Evolutionary conservation across 208 protist genomes (phyloP).

Genomic region (Tritrichomonas foetus): DNA sequence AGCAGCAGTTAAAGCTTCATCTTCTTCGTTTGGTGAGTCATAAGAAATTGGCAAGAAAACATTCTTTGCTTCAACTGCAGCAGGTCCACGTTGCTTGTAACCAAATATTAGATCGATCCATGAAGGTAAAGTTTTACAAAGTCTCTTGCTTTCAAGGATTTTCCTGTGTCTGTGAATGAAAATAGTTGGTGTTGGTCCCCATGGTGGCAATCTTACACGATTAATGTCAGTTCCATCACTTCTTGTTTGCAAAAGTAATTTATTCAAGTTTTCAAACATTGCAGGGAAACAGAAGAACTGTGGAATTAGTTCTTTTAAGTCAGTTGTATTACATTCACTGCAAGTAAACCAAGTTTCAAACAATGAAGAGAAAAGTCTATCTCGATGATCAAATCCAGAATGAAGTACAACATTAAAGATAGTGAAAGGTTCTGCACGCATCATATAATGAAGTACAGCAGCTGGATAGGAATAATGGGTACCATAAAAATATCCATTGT

Average conservation of each 20-base stretch:
- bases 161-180: neutral
- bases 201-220: neutral
- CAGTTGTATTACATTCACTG: neutral
- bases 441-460: neutral
- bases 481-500: neutral
- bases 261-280: neutral
- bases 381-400: neutral
- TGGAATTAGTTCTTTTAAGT: neutral
- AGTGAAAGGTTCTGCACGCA: neutral
- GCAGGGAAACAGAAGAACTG: neutral
- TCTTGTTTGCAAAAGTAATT: neutral
- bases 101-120: neutral
- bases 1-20: neutral
- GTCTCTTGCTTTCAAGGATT: neutral
- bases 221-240: neutral
- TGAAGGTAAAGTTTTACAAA: neutral
- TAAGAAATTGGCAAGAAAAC: neutral
- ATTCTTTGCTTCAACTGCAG: neutral
- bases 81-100: neutral
- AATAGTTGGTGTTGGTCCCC: neutral
- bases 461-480: neutral
- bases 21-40: neutral
- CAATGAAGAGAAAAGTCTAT: neutral
- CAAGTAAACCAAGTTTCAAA: neutral
- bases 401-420: neutral